Percentiles rank a stretch among this genome's conserved stretches.
Conservation (phyloP, 371 early-diverging fungal genomes). For the Scutellospora calospora region DNA sequence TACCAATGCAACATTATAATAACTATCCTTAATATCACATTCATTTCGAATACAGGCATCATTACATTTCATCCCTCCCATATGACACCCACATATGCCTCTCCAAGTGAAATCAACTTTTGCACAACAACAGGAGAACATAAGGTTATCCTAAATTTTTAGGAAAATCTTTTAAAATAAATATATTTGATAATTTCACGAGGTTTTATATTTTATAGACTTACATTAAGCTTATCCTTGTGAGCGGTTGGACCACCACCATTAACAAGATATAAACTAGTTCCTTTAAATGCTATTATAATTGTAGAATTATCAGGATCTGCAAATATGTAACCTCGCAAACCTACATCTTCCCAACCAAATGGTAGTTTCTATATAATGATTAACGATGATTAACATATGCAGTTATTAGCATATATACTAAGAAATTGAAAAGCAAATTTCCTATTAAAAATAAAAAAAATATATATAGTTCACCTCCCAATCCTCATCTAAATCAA, state of each 20-base stretch:
- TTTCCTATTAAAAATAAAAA: no score
- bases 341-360: conserved; percentile 90
- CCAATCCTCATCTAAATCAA: conserved; percentile 49
- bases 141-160: conserved; percentile 78
- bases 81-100: conserved; percentile 86
- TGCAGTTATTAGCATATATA: no score
- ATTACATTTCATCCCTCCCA: conserved; percentile 63
- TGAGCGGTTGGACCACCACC: conserved; percentile 84
- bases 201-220: background rate
- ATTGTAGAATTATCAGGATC: conserved; percentile 72
- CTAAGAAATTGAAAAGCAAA: no score
- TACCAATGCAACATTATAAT: conserved; percentile 86
- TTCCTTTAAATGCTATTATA: conserved; percentile 92
- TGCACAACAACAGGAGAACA: conserved; percentile 92
- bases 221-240: conserved; percentile 85
- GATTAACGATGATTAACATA: no score
- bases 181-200: background rate
- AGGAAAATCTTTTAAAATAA: background rate
- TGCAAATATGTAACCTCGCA: conserved; percentile 92
- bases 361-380: conserved; percentile 55
- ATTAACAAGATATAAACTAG: conserved; percentile 66
- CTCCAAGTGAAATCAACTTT: conserved; percentile 86
- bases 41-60: conserved; percentile 68
- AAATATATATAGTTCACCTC: conserved; percentile 44
- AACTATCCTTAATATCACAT: conserved; percentile 69